Evolutionary conservation across 208 protist species (phyloP).

Genomic region (Leishmania lainsoni): DNA sequence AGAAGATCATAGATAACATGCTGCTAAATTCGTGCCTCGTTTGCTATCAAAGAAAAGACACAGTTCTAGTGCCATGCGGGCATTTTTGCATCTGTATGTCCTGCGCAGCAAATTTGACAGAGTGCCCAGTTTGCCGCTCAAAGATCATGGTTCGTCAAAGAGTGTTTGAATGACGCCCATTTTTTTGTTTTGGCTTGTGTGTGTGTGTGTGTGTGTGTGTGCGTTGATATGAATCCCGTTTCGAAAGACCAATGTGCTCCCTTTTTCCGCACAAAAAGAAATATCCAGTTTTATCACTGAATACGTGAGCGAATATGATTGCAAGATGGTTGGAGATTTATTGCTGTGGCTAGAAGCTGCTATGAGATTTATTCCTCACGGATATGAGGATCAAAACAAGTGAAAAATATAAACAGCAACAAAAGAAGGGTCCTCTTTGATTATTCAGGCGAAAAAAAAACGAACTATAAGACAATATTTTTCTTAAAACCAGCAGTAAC

Average conservation of each 20-base stretch:
- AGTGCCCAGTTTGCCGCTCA: conserved; percentile 54
- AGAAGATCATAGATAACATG: conserved; percentile 18
- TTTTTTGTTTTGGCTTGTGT: not conserved
- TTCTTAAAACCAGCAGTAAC: conserved; percentile 2
- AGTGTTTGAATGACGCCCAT: conserved; percentile 19
- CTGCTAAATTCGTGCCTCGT: conserved; percentile 38
- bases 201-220: not conserved
- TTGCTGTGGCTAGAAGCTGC: not conserved
- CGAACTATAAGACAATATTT: not conserved
- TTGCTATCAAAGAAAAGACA: conserved; percentile 45
- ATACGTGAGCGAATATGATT: not conserved
- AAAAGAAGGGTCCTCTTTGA: conserved; percentile 4
- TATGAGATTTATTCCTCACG: not conserved
- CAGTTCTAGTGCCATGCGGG: conserved; percentile 59
- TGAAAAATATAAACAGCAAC: not conserved
- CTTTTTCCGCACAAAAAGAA: not conserved
- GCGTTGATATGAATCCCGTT: not conserved
- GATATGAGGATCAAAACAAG: not conserved
- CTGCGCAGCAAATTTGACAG: conserved; percentile 49
- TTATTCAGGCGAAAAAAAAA: not conserved
- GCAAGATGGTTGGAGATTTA: too few relatives aligned
- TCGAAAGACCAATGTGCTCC: too few relatives aligned
- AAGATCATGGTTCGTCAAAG: conserved; percentile 55
- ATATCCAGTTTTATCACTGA: not conserved
- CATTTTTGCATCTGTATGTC: conserved; percentile 56